Evolutionary conservation across 768 basidiomycete species (phyloP).

Genomic region (Fomitopsis serialis): DNA sequence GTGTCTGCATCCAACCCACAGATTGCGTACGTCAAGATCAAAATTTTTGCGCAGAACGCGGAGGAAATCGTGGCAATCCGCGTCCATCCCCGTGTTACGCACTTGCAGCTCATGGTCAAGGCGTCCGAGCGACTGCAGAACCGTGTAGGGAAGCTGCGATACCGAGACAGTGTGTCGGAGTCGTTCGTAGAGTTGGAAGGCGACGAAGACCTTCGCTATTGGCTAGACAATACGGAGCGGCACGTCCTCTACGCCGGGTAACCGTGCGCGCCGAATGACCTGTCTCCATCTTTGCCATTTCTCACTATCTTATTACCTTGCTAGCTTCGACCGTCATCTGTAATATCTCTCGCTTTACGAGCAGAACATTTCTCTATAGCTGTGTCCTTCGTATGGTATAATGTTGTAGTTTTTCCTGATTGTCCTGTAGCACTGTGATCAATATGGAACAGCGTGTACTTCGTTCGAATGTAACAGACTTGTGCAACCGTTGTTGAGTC

Average conservation of each 20-base stretch:
- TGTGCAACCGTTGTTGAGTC: no score
- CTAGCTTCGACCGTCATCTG: slow-evolving; percentile 7
- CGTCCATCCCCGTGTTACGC: slow-evolving; percentile 88
- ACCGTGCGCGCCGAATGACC: slow-evolving; percentile 8
- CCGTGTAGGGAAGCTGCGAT: slow-evolving; percentile 64
- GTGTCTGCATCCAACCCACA: slow-evolving; percentile 77
- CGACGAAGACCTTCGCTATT: slow-evolving; percentile 60
- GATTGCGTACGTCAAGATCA: slow-evolving; percentile 94
- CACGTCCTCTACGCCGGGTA: slow-evolving; percentile 79
- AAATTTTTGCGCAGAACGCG: slow-evolving; percentile 89
- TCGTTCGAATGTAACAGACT: not conserved
- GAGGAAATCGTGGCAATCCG: slow-evolving; percentile 97
- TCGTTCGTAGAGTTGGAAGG: slow-evolving; percentile 56
- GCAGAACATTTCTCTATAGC: slow-evolving; percentile 2
- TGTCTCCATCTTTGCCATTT: slow-evolving; percentile 8
- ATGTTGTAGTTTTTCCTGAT: slow-evolving; percentile 5
- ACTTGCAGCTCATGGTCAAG: slow-evolving; percentile 85
- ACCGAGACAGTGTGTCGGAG: slow-evolving; percentile 70
- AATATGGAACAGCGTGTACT: not conserved
- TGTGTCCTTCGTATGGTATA: not conserved
- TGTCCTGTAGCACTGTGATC: slow-evolving; percentile 1
- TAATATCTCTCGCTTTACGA: slow-evolving; percentile 1
- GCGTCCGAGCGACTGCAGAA: slow-evolving; percentile 81
- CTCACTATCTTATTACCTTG: slow-evolving; percentile 18
- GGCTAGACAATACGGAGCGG: slow-evolving; percentile 78